Conservation (phyloP, 2,329 filamentous ascomycete genomes). For the Penicillium hordei region DNA sequence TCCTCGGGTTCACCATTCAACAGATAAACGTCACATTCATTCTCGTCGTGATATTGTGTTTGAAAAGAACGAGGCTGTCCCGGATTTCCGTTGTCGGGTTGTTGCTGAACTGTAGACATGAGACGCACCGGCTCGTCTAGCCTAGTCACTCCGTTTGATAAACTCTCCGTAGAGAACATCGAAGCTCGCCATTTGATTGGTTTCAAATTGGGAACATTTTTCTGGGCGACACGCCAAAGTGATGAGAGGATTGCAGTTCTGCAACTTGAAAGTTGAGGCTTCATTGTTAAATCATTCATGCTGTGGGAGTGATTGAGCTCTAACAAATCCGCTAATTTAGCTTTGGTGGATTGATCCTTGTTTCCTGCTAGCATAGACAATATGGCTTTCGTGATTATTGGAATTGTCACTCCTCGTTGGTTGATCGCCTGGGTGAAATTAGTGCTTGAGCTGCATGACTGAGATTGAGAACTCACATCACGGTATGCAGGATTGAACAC, state of each 20-base stretch:
- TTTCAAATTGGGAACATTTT: constrained; percentile 22
- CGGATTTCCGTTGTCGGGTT: background rate
- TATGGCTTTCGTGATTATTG: constrained; percentile 38
- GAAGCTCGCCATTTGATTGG: constrained; percentile 2
- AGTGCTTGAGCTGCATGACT: background rate
- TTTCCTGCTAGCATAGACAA: constrained; percentile 30
- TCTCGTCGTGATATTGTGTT: background rate
- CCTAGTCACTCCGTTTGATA: background rate
- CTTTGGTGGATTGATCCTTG: constrained; percentile 13
- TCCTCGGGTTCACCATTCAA: constrained; percentile 6
- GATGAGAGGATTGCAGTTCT: constrained; percentile 28
- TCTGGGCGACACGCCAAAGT: constrained; percentile 37
- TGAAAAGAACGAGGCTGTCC: background rate
- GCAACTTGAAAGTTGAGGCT: constrained; percentile 1
- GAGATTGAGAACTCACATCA: constrained; percentile 22
- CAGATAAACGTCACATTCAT: background rate
- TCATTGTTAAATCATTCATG: background rate
- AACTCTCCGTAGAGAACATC: background rate
- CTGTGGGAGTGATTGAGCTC: background rate
- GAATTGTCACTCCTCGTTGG: constrained; percentile 37
- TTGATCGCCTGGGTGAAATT: constrained; percentile 32
- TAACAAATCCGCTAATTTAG: constrained; percentile 16
- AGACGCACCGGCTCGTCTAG: background rate
- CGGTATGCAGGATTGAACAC: constrained; percentile 34
- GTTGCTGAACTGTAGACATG: background rate